These are phyloP conservation scores for Heteromeles arbutifolia DNA, from an alignment of 306 rosid genomes.

Conservation along the genomic window DNA sequence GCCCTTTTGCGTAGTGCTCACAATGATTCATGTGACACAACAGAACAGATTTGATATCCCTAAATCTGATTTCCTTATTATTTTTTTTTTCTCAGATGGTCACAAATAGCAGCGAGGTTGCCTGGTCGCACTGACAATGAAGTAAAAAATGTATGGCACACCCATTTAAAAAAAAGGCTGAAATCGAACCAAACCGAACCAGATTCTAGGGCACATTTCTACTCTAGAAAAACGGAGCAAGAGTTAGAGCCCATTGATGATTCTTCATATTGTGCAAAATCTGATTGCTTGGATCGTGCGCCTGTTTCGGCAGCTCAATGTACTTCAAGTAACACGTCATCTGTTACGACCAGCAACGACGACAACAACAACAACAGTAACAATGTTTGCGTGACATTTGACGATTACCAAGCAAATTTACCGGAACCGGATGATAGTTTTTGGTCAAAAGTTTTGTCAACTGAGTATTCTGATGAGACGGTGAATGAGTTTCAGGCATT, in stretches of 20 bases:
- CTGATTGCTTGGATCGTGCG: background rate
- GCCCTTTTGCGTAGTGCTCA: slow-evolving; percentile 4
- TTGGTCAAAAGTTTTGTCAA: slow-evolving; percentile 59
- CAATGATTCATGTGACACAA: background rate
- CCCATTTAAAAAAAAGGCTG: slow-evolving; percentile 76
- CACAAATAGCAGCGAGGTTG: slow-evolving; percentile 70
- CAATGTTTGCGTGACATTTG: slow-evolving; percentile 3
- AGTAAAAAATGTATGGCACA: slow-evolving; percentile 92
- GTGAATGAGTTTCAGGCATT: slow-evolving; percentile 8
- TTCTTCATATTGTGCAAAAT: background rate
- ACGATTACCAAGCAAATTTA: slow-evolving; percentile 22
- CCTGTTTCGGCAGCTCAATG: slow-evolving; percentile 38
- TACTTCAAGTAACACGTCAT: slow-evolving; percentile 44
- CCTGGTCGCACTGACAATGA: slow-evolving; percentile 93
- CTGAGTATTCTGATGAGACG: slow-evolving; percentile 18
- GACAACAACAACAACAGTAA: background rate
- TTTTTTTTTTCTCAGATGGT: slow-evolving; percentile 60
- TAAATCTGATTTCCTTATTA: background rate
- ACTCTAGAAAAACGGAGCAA: background rate
- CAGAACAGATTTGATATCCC: background rate
- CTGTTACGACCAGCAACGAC: background rate
- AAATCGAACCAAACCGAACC: slow-evolving; percentile 21
- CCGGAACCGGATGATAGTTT: slow-evolving; percentile 54
- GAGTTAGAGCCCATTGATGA: background rate
- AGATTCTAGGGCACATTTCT: background rate